phyloP scores from a whole-genome alignment of 176 grass and related monocot species.

The Eleusine coracana region DNA sequence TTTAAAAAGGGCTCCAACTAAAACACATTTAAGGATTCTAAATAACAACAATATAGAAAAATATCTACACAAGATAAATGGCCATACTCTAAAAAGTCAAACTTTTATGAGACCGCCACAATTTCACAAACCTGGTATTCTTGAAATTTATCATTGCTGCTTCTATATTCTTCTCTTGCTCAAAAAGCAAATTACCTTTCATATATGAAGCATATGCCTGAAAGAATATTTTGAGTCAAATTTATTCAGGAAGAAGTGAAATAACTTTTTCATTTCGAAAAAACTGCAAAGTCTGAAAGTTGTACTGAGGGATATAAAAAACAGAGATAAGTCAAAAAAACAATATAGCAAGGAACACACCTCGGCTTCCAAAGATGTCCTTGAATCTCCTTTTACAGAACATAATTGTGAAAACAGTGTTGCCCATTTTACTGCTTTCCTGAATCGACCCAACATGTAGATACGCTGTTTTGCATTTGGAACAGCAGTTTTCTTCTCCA shows the following conservation, averaged over 20 bases:
- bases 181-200: constrained; percentile 92
- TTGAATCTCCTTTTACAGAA: constrained; percentile 91
- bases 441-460: constrained; percentile 92
- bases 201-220: constrained; percentile 99
- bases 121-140: constrained; percentile 75
- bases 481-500: constrained; percentile 96
- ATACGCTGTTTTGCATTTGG: constrained; percentile 83
- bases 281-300: background rate
- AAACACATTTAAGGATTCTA: background rate
- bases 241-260: background rate
- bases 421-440: constrained; percentile 97
- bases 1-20: constrained; percentile 3
- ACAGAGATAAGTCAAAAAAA: constrained; percentile 11
- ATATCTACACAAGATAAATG: constrained; percentile 14
- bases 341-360: constrained; percentile 42
- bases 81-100: background rate
- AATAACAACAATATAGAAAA: constrained; percentile 18
- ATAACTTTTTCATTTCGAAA: background rate
- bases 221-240: constrained; percentile 19
- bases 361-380: constrained; percentile 96
- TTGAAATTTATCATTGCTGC: constrained; percentile 90
- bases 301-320: background rate
- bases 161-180: constrained; percentile 98
- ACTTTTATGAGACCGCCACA: background rate
- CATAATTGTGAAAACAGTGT: constrained; percentile 82